Conservation (phyloP, 331 rosid genomes). For the Spiraea crenata region DNA sequence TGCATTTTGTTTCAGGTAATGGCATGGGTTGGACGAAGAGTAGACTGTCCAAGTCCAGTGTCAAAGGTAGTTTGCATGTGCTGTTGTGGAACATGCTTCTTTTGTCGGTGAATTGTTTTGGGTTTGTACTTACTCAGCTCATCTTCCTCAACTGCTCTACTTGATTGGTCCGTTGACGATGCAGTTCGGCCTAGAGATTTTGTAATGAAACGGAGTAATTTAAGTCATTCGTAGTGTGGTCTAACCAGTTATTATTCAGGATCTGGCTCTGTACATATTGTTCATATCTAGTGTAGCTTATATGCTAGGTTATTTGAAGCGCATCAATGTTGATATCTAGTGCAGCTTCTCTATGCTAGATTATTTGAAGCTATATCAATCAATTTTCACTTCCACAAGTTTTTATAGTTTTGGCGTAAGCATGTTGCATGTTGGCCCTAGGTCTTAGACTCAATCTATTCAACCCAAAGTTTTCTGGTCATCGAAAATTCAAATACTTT, state of each 20-base stretch:
- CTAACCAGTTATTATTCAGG: neutral
- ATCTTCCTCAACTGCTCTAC: too few species aligned
- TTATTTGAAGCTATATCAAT: neutral
- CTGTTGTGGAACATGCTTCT: neutral
- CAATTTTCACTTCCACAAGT: neutral
- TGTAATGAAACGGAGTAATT: slow-evolving; percentile 6
- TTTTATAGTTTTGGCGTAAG: neutral
- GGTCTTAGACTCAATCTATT: neutral
- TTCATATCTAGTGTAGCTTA: slow-evolving; percentile 32
- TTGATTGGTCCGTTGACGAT: neutral
- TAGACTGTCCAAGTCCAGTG: neutral
- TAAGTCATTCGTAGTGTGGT: slow-evolving; percentile 6
- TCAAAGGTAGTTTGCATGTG: neutral
- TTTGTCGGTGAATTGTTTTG: neutral
- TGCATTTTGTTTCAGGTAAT: slow-evolving; percentile 6
- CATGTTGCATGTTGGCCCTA: neutral
- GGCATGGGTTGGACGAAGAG: neutral
- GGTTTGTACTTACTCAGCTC: slow-evolving; percentile 3
- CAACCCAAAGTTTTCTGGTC: neutral
- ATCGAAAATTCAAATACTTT: too few species aligned
- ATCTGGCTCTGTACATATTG: slow-evolving; percentile 40
- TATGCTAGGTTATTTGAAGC: neutral
- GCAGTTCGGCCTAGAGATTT: slow-evolving; percentile 3
- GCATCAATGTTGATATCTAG: too few species aligned
- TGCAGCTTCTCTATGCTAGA: too few species aligned